Percentiles rank a stretch among this genome's conserved stretches.
Evolutionary conservation across 805 yeast genomes (phyloP).

Genomic region (Metschnikowia vanudenii): DNA sequence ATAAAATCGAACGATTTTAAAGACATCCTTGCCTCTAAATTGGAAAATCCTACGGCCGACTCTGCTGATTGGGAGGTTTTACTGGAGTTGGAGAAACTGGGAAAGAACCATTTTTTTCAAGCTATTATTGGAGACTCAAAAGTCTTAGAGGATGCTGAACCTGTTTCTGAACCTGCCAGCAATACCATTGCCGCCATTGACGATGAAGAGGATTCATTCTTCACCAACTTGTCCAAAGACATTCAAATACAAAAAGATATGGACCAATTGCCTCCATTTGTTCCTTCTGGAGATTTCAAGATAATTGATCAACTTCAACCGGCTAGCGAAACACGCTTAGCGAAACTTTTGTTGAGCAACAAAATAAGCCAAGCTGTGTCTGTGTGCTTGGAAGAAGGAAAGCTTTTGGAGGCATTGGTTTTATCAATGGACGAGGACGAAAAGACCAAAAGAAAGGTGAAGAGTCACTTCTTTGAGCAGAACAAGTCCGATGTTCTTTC

Average conservation of each 20-base stretch:
- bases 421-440: constrained; percentile 70
- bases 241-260: constrained; percentile 12
- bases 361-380: constrained; percentile 67
- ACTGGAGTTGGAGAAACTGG: constrained; percentile 48
- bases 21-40: constrained; percentile 54
- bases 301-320: constrained; percentile 35
- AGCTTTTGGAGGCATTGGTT: constrained; percentile 75
- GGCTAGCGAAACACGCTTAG: constrained; percentile 44
- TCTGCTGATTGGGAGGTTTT: constrained; percentile 68
- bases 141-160: constrained; percentile 1
- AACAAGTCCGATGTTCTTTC: constrained; percentile 57
- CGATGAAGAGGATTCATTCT: constrained; percentile 32
- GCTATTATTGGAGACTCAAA: constrained; percentile 21
- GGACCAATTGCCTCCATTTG: constrained; percentile 20
- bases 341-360: constrained; percentile 53
- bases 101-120: constrained; percentile 50
- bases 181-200: constrained; percentile 2
- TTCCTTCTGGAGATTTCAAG: constrained; percentile 57
- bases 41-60: constrained; percentile 35
- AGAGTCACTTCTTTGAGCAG: constrained; percentile 65
- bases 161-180: background rate
- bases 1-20: constrained; percentile 54
- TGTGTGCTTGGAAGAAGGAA: constrained; percentile 58
- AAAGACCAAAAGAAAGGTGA: constrained; percentile 61
- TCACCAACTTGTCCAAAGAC: constrained; percentile 35